These are phyloP conservation scores for Eutrema yunnanense DNA, from an alignment of 345 rosid species.

Conservation along the genomic window DNA sequence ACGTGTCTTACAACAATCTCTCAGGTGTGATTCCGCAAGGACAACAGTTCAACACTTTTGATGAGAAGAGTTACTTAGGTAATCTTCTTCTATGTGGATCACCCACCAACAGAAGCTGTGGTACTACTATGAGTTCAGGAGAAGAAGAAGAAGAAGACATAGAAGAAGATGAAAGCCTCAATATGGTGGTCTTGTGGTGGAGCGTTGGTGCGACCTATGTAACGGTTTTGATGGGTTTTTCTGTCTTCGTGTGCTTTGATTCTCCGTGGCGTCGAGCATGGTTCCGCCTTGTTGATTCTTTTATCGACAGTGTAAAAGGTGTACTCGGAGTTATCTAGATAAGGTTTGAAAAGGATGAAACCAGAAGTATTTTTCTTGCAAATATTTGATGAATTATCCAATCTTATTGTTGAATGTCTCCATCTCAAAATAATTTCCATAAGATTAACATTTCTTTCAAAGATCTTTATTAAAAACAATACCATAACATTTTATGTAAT, in stretches of 20 bases:
- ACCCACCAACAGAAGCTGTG: slow-evolving; percentile 11
- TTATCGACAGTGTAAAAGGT: neutral
- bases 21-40: slow-evolving; percentile 21
- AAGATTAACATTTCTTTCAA: neutral
- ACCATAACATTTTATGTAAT: too few relatives aligned
- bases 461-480: neutral
- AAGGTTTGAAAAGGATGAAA: neutral
- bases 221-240: neutral
- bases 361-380: neutral
- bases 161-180: neutral
- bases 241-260: slow-evolving; percentile 2
- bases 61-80: slow-evolving; percentile 12
- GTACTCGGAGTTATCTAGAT: slow-evolving; percentile 2
- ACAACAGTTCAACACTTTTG: slow-evolving; percentile 14
- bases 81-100: slow-evolving; percentile 14
- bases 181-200: slow-evolving; percentile 16
- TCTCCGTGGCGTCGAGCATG: slow-evolving; percentile 13
- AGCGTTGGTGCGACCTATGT: slow-evolving; percentile 12
- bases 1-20: slow-evolving; percentile 15
- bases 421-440: neutral
- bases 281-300: slow-evolving; percentile 10
- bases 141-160: neutral
- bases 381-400: neutral
- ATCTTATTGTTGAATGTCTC: neutral
- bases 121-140: neutral